These are phyloP conservation scores for Elsinoe fawcettii DNA, from an alignment of 2,329 filamentous ascomycete species.

Conservation along the genomic window DNA sequence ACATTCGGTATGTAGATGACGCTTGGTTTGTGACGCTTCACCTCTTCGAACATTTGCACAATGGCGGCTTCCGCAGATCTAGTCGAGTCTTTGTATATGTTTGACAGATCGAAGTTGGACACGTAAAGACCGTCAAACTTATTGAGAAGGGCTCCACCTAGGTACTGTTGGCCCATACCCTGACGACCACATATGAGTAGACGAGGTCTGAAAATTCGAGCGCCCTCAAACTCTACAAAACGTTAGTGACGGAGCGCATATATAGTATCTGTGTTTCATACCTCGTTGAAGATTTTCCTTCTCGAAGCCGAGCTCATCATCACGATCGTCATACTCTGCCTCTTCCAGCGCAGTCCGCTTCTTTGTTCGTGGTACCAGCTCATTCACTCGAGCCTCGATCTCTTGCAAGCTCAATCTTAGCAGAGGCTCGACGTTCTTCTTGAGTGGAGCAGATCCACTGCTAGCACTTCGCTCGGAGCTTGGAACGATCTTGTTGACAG, in stretches of 20 bases:
- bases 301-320: constrained; percentile 74
- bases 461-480: constrained; percentile 87
- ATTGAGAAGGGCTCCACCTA: constrained; percentile 77
- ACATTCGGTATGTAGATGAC: constrained; percentile 91
- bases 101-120: constrained; percentile 86
- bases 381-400: constrained; percentile 58
- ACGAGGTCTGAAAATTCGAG: constrained; percentile 79
- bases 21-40: constrained; percentile 88
- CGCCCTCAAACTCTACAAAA: constrained; percentile 60
- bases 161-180: constrained; percentile 91
- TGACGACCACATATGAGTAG: constrained; percentile 71
- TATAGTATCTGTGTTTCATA: neutral
- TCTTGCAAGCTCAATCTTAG: constrained; percentile 62
- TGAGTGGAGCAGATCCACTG: constrained; percentile 73
- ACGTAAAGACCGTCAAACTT: constrained; percentile 91
- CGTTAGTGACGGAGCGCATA: neutral
- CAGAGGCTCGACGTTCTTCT: constrained; percentile 71
- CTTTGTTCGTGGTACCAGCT: constrained; percentile 77
- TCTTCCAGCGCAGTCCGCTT: constrained; percentile 85
- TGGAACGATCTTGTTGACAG: constrained; percentile 90
- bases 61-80: constrained; percentile 79
- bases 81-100: constrained; percentile 72
- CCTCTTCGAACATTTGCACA: constrained; percentile 83
- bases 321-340: constrained; percentile 82
- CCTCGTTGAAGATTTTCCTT: constrained; percentile 63